Conservation (phyloP, 306 rosid species). For the Rosa rugosa region DNA sequence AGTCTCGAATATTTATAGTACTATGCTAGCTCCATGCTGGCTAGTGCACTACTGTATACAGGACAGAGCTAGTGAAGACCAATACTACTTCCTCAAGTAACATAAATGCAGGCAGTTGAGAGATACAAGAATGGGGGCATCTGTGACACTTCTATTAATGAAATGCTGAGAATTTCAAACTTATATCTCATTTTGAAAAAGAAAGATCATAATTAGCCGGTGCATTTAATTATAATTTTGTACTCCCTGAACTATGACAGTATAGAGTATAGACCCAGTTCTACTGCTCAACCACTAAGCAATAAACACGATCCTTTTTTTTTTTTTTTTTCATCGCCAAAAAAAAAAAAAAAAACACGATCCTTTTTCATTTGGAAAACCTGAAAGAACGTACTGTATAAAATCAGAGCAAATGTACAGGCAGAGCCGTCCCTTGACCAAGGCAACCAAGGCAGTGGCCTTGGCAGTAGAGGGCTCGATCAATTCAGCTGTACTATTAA, state of each 20-base stretch:
- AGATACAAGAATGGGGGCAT: background rate
- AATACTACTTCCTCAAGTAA: background rate
- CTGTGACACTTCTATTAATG: slow-evolving; percentile 16
- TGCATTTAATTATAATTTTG: slow-evolving; percentile 33
- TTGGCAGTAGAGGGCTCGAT: background rate
- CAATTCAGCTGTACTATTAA: background rate
- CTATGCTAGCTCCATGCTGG: background rate
- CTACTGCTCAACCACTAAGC: background rate
- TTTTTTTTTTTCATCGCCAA: no score
- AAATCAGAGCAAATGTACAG: background rate
- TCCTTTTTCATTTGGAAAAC: background rate
- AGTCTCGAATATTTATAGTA: slow-evolving; percentile 43
- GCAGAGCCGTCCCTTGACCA: no score
- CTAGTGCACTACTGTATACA: background rate
- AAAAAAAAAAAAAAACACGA: no score
- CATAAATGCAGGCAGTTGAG: slow-evolving; percentile 52
- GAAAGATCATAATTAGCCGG: slow-evolving; percentile 28
- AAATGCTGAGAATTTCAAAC: slow-evolving; percentile 42
- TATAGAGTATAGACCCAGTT: background rate
- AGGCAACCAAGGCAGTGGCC: no score
- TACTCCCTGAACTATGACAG: slow-evolving; percentile 15
- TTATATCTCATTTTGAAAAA: slow-evolving; percentile 16
- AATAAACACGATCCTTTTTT: background rate
- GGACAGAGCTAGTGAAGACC: background rate
- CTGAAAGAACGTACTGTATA: background rate